These are phyloP conservation scores for Phaffomyces opuntiae DNA, from an alignment of 805 yeast genomes.

Conservation along the genomic window DNA sequence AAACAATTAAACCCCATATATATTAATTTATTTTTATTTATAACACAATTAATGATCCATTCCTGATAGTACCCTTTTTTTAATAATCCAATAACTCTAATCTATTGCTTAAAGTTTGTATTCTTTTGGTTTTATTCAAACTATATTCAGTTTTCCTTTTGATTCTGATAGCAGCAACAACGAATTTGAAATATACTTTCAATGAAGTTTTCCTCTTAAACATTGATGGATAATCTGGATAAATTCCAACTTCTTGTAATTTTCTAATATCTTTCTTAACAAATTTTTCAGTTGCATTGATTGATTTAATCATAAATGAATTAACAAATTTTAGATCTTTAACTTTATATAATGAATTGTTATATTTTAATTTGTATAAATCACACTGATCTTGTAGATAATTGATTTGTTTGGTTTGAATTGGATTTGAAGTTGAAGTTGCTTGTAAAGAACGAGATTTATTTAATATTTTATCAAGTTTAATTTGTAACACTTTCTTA, in stretches of 20 bases:
- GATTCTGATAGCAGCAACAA: slow-evolving; percentile 32
- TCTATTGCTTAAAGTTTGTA: slow-evolving; percentile 9
- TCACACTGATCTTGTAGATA: slow-evolving; percentile 34
- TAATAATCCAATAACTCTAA: slow-evolving; percentile 5
- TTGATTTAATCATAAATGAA: slow-evolving; percentile 25
- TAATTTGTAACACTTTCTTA: slow-evolving; percentile 22
- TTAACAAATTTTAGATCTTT: slow-evolving; percentile 31
- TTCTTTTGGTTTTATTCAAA: slow-evolving; percentile 12
- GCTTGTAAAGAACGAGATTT: slow-evolving; percentile 22
- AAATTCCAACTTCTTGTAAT: slow-evolving; percentile 21
- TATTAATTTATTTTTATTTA: background rate
- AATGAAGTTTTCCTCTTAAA: slow-evolving; percentile 19
- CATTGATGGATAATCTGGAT: slow-evolving; percentile 22
- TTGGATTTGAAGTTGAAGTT: slow-evolving; percentile 18
- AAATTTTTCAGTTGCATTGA: slow-evolving; percentile 20
- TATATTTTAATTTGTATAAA: slow-evolving; percentile 40
- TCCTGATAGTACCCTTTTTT: too few species aligned
- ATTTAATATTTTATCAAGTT: slow-evolving; percentile 26
- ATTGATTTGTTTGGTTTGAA: slow-evolving; percentile 17
- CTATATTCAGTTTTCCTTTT: slow-evolving; percentile 25
- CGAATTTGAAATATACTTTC: slow-evolving; percentile 26
- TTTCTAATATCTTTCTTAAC: slow-evolving; percentile 21
- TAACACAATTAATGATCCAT: background rate
- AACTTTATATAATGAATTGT: slow-evolving; percentile 32
- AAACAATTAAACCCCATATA: background rate